phyloP scores from a whole-genome alignment of 2,329 filamentous ascomycete genomes.

The Cordyceps cateniannulata region DNA sequence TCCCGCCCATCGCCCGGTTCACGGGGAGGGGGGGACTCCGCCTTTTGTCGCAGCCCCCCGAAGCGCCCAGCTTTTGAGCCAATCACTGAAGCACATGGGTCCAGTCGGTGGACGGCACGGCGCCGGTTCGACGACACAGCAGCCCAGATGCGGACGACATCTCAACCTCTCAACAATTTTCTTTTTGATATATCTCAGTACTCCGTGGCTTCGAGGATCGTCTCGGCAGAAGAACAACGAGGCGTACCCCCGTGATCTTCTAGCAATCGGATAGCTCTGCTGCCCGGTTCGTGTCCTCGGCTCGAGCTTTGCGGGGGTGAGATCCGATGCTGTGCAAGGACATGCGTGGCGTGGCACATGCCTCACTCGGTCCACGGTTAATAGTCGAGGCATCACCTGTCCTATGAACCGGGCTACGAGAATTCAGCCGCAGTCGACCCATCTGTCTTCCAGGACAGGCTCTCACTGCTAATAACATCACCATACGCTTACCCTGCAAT shows the following conservation, averaged over 20 bases:
- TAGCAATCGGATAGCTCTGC: background rate
- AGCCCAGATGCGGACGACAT: background rate
- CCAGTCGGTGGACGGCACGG: constrained; percentile 2
- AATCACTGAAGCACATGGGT: constrained; percentile 25
- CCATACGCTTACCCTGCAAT: too few relatives aligned
- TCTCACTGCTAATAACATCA: too few relatives aligned
- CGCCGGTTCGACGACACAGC: background rate
- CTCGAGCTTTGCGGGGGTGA: background rate
- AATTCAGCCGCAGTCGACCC: background rate
- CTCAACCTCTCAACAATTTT: background rate
- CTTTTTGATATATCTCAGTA: background rate
- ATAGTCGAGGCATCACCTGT: background rate
- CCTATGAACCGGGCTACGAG: background rate
- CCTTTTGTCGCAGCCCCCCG: background rate
- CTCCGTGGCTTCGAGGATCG: background rate
- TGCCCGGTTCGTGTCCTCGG: background rate
- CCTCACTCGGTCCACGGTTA: background rate
- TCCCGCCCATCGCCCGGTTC: background rate
- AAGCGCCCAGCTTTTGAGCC: background rate
- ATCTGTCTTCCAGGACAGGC: background rate
- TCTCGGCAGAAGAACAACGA: background rate
- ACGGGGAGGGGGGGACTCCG: background rate
- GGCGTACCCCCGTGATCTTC: background rate
- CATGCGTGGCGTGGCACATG: background rate
- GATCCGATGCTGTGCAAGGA: background rate